These are phyloP conservation scores for Phytophthora foliorum DNA, from an alignment of 352 stramenopile species.

Conservation along the genomic window DNA sequence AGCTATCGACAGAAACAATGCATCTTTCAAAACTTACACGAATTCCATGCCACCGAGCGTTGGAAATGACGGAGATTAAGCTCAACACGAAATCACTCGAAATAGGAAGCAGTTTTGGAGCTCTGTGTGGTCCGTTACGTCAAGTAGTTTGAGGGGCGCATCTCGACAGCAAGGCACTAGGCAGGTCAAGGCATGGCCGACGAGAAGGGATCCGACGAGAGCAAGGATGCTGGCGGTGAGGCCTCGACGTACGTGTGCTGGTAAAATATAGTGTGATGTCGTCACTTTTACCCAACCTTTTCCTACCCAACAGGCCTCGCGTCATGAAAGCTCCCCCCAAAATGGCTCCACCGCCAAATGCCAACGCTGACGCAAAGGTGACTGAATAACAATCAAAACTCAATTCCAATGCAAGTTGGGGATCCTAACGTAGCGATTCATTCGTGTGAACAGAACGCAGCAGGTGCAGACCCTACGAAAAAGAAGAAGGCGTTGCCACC, in stretches of 20 bases:
- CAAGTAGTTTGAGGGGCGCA: conserved; percentile 15
- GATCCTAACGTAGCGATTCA: background rate
- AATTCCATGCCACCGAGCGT: background rate
- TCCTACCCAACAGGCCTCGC: conserved; percentile 20
- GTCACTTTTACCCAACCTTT: background rate
- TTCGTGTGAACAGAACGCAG: conserved; percentile 15
- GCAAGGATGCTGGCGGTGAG: conserved; percentile 30
- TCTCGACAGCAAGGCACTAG: background rate
- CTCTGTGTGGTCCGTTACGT: conserved; percentile 17
- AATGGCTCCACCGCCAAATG: conserved; percentile 42
- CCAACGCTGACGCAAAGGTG: conserved; percentile 45
- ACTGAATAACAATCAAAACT: background rate
- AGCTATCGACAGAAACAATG: too few relatives aligned
- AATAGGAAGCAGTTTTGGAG: conserved; percentile 27
- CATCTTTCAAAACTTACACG: background rate
- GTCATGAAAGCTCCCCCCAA: conserved; percentile 50
- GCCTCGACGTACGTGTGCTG: conserved; percentile 29
- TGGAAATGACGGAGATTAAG: background rate
- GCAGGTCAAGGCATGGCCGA: conserved; percentile 43
- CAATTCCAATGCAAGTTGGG: background rate
- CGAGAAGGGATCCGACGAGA: conserved; percentile 43
- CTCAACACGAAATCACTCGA: conserved; percentile 6
- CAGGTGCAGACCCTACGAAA: conserved; percentile 36
- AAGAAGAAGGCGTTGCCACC: conserved; percentile 81
- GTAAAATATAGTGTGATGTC: background rate